Evolutionary conservation across 2,329 filamentous ascomycete genomes (phyloP).

Genomic region (Trichoderma gracile): DNA sequence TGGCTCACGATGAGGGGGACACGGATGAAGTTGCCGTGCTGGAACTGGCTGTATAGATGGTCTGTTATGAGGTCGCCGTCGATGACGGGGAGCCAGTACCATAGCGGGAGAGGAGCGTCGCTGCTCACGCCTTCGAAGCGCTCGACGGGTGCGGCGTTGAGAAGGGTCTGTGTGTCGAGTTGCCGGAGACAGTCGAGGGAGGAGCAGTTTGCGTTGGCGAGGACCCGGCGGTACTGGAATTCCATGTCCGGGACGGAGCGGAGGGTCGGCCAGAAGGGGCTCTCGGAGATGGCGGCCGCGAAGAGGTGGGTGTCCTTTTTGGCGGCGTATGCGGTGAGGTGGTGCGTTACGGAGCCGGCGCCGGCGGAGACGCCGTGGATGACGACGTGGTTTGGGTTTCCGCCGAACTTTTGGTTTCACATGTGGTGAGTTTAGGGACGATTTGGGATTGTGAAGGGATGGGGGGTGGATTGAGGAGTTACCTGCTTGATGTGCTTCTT

Average conservation of each 20-base stretch:
- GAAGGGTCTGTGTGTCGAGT: slow-evolving; percentile 43
- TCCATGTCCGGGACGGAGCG: slow-evolving; percentile 47
- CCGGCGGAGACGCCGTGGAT: slow-evolving; percentile 64
- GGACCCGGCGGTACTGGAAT: slow-evolving; percentile 48
- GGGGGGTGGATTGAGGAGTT: slow-evolving; percentile 2
- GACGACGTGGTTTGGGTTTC: slow-evolving; percentile 59
- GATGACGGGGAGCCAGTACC: slow-evolving; percentile 54
- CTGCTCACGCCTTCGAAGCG: slow-evolving; percentile 43
- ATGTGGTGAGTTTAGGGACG: no score
- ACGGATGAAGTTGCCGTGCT: slow-evolving; percentile 43
- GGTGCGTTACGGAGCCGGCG: slow-evolving; percentile 58
- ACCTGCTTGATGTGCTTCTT: slow-evolving; percentile 57
- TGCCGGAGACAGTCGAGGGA: slow-evolving; percentile 27
- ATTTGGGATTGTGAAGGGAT: no score
- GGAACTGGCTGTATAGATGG: slow-evolving; percentile 45
- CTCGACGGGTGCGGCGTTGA: slow-evolving; percentile 41
- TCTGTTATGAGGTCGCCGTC: slow-evolving; percentile 50
- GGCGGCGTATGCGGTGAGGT: slow-evolving; percentile 50
- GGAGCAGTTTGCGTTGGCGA: slow-evolving; percentile 41
- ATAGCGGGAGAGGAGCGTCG: slow-evolving; percentile 38
- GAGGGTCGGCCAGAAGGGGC: slow-evolving; percentile 53
- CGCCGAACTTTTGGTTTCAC: slow-evolving; percentile 56
- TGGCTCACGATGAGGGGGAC: slow-evolving; percentile 50
- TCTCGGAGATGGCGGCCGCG: slow-evolving; percentile 48
- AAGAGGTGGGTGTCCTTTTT: slow-evolving; percentile 48